Percentiles rank a stretch among this genome's conserved stretches.
Conservation (phyloP, 345 rosid species). For the Euclidium syriacum region DNA sequence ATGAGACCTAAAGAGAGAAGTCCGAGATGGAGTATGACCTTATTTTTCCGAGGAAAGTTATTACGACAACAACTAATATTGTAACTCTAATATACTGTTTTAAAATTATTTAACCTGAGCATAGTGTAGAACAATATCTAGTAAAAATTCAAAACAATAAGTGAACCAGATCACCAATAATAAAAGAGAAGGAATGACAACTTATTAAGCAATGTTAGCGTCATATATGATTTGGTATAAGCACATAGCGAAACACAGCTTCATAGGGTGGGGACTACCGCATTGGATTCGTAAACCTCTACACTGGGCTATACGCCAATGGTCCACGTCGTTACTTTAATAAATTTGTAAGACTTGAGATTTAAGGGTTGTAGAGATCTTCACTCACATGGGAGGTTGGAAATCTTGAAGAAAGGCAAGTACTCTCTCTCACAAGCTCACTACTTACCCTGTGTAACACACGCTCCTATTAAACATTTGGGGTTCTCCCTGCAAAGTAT, state of each 20-base stretch:
- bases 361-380: constrained; percentile 17
- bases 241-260: constrained; percentile 10
- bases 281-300: constrained; percentile 22
- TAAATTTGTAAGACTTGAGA: background rate
- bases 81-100: no score
- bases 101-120: no score
- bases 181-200: no score
- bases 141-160: no score
- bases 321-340: constrained; percentile 6
- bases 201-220: no score
- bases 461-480: constrained; percentile 6
- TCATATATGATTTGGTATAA: constrained; percentile 10
- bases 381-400: constrained; percentile 26
- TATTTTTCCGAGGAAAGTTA: no score
- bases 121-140: no score
- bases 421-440: background rate
- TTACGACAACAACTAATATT: no score
- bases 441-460: background rate
- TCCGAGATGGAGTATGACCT: no score
- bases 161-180: no score
- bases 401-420: constrained; percentile 1
- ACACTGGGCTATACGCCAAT: background rate
- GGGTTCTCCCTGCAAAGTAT: background rate
- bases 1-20: no score
- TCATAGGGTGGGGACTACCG: constrained; percentile 10